phyloP scores from a whole-genome alignment of 73 alveolate genomes.

The Stentor coeruleus region DNA sequence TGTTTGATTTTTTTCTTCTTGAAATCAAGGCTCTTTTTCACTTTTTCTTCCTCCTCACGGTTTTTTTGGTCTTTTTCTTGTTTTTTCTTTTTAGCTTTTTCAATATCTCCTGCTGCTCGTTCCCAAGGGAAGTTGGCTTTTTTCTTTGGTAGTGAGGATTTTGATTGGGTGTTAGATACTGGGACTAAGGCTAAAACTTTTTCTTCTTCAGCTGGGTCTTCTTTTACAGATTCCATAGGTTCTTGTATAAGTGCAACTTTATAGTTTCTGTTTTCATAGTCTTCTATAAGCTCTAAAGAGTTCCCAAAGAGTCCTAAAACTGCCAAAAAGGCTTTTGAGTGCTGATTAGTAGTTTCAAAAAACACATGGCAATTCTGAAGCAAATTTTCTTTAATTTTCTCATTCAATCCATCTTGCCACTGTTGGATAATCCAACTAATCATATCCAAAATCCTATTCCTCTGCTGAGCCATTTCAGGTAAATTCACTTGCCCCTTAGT shows the following conservation, averaged over 20 bases:
- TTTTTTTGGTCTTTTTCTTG: conserved; percentile 28
- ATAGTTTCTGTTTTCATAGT: conserved; percentile 3
- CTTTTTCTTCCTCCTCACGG: conserved; percentile 23
- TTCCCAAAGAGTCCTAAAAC: conserved; percentile 27
- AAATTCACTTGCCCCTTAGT: conserved; percentile 36
- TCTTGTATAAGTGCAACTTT: too few species aligned
- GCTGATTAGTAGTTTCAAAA: conserved; percentile 41
- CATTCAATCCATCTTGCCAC: conserved; percentile 57
- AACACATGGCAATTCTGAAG: conserved; percentile 63
- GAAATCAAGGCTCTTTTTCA: not conserved
- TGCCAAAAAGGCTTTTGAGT: conserved; percentile 58
- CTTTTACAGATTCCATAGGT: not conserved
- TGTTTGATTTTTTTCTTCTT: not conserved
- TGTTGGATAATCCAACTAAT: conserved; percentile 41
- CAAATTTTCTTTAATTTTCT: conserved; percentile 57
- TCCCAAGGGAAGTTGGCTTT: conserved; percentile 9
- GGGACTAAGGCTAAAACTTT: conserved; percentile 2
- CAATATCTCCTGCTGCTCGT: conserved; percentile 31
- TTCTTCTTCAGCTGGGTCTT: conserved; percentile 4
- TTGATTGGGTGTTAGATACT: not conserved
- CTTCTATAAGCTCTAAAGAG: not conserved
- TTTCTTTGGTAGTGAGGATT: not conserved
- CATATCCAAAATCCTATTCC: conserved; percentile 53
- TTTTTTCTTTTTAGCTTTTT: conserved; percentile 36
- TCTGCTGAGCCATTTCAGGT: conserved; percentile 33